Evolutionary conservation across 169 alveolate species (phyloP).

Genomic region (Theileria luwenshuni): DNA sequence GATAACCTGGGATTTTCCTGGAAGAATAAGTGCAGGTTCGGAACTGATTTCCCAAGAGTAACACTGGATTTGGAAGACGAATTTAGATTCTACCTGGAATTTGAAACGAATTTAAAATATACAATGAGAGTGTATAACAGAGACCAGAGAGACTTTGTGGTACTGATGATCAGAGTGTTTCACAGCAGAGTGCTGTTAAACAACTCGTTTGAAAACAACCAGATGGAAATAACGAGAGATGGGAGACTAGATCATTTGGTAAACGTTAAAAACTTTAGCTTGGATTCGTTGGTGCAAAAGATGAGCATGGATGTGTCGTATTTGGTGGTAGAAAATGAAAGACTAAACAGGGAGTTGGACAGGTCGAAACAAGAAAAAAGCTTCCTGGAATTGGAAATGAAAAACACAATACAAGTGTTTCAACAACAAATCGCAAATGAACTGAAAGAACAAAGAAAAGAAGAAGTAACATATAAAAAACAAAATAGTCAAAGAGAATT

Average conservation of each 20-base stretch:
- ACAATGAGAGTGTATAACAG: conserved; percentile 54
- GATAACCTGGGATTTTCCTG: conserved; percentile 28
- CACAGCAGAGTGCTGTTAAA: conserved; percentile 56
- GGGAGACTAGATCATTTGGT: conserved; percentile 54
- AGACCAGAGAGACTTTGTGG: conserved; percentile 62
- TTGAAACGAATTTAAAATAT: conserved; percentile 37
- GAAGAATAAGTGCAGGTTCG: conserved; percentile 48
- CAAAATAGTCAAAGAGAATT: background rate
- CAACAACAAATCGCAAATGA: conserved; percentile 54
- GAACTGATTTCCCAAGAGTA: conserved; percentile 50
- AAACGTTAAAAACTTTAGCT: conserved; percentile 39
- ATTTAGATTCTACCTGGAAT: conserved; percentile 27
- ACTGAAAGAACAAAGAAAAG: conserved; percentile 24
- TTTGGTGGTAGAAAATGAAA: conserved; percentile 37
- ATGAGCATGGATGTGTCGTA: conserved; percentile 52
- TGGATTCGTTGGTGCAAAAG: conserved; percentile 43
- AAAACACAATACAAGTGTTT: conserved; percentile 63
- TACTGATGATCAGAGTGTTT: conserved; percentile 59
- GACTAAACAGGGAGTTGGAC: conserved; percentile 42
- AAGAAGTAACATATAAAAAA: background rate
- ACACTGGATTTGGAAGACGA: conserved; percentile 46
- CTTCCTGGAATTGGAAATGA: conserved; percentile 60
- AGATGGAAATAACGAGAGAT: conserved; percentile 50
- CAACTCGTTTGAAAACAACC: conserved; percentile 55
- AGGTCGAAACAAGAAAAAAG: conserved; percentile 62